Evolutionary conservation across 805 yeast genomes (phyloP).

Genomic region (Ascoidea tarda): DNA sequence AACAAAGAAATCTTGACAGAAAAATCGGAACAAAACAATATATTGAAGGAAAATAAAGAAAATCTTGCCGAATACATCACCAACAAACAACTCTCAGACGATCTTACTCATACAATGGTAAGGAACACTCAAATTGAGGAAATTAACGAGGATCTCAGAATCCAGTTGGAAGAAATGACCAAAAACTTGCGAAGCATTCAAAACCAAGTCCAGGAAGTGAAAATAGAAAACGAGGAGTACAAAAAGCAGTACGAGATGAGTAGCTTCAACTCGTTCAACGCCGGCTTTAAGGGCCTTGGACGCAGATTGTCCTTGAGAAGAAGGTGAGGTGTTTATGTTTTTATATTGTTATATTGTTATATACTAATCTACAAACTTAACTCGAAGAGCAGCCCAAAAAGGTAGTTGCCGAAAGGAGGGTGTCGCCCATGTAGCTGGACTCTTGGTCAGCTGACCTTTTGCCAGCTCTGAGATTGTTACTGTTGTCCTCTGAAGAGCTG

Average conservation of each 20-base stretch:
- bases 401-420: too few relatives aligned
- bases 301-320: background rate
- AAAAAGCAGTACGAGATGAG: background rate
- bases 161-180: constrained; percentile 3
- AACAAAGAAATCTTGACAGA: constrained; percentile 7
- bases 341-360: too few relatives aligned
- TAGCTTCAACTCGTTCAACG: background rate
- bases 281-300: background rate
- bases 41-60: constrained; percentile 7
- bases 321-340: background rate
- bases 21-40: constrained; percentile 3
- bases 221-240: background rate
- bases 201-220: background rate
- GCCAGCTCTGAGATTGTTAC: too few relatives aligned
- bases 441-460: too few relatives aligned
- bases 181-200: background rate
- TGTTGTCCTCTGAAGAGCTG: too few relatives aligned
- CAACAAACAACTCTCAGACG: constrained; percentile 5
- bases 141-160: constrained; percentile 6
- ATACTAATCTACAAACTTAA: too few relatives aligned
- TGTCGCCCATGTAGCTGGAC: too few relatives aligned
- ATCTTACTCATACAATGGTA: constrained; percentile 4
- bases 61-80: constrained; percentile 2
- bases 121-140: constrained; percentile 5
- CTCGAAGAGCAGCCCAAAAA: too few relatives aligned